These are phyloP conservation scores for Dictyostelium brefeldianum DNA, from an alignment of 78 protist genomes.

Conservation along the genomic window DNA sequence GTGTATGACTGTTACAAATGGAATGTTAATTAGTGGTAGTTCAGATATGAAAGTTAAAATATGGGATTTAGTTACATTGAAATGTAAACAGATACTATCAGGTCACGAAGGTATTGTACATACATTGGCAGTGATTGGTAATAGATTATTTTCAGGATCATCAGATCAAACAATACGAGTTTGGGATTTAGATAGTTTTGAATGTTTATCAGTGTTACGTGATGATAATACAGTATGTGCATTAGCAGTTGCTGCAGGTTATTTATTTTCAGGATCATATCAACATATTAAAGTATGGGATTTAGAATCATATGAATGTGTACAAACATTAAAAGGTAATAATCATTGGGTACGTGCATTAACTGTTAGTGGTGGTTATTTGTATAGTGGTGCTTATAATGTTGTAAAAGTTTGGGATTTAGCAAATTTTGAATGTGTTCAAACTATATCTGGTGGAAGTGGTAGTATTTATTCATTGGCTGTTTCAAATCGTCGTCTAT, in stretches of 20 bases:
- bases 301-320: slow-evolving; percentile 34
- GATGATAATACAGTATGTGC: slow-evolving; percentile 80
- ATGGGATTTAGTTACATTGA: slow-evolving; percentile 77
- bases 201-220: slow-evolving; percentile 43
- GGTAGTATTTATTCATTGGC: slow-evolving; percentile 81
- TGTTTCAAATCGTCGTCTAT: slow-evolving; percentile 17
- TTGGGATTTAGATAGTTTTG: slow-evolving; percentile 75
- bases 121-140: slow-evolving; percentile 69
- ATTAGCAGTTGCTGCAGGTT: slow-evolving; percentile 43
- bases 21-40: slow-evolving; percentile 61
- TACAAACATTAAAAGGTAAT: slow-evolving; percentile 55
- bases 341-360: slow-evolving; percentile 89
- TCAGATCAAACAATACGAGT: slow-evolving; percentile 80
- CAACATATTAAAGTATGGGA: slow-evolving; percentile 75
- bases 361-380: slow-evolving; percentile 29
- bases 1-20: slow-evolving; percentile 74
- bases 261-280: slow-evolving; percentile 57
- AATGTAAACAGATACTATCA: slow-evolving; percentile 18
- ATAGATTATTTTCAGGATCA: slow-evolving; percentile 60
- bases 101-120: slow-evolving; percentile 86
- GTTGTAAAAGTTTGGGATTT: slow-evolving; percentile 78
- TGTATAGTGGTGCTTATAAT: slow-evolving; percentile 73
- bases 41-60: slow-evolving; percentile 61
- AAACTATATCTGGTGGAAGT: slow-evolving; percentile 30
- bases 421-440: slow-evolving; percentile 27